Evolutionary conservation across 1,139 yeast genomes (phyloP).

Genomic region (Geotrichum macrosporum): DNA sequence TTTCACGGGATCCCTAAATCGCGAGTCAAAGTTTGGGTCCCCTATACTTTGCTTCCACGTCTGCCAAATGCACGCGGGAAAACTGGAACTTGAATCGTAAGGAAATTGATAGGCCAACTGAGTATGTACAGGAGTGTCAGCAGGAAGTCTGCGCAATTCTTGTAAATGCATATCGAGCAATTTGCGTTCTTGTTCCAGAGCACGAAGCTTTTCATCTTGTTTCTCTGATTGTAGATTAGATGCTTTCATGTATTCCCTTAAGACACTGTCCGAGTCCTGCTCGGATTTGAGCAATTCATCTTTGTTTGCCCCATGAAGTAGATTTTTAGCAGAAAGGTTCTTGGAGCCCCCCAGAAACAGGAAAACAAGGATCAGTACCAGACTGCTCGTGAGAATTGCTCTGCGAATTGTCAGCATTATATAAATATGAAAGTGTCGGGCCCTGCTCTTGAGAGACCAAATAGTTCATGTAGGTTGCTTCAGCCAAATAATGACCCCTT

Average conservation of each 20-base stretch:
- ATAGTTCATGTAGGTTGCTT: no score
- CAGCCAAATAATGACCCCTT: no score
- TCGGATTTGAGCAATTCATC: conserved; percentile 44
- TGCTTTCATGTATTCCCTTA: conserved; percentile 40
- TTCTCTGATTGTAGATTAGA: conserved; percentile 48
- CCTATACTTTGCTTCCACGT: conserved; percentile 77
- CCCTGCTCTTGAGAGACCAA: no score
- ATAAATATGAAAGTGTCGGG: no score
- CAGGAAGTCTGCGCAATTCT: conserved; percentile 58
- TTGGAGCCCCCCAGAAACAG: conserved; percentile 40
- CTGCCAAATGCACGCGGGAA: conserved; percentile 86
- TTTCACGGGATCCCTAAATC: conserved; percentile 49
- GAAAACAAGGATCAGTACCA: conserved; percentile 38
- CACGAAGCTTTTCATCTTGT: conserved; percentile 45
- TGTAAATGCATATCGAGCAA: conserved; percentile 51
- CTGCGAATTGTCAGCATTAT: conserved; percentile 37
- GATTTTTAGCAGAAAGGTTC: conserved; percentile 39
- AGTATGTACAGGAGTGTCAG: conserved; percentile 42
- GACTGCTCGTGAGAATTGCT: conserved; percentile 35
- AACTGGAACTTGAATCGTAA: conserved; percentile 52
- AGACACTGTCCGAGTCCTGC: conserved; percentile 43
- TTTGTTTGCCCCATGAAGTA: conserved; percentile 43
- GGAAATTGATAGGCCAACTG: conserved; percentile 63
- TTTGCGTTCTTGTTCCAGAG: conserved; percentile 50
- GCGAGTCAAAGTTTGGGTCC: conserved; percentile 42